A percentile compares a stretch with the other conserved stretches of the same genome.
These are phyloP conservation scores for Picochlorum sp. DNA, from an alignment of 139 green algal species.

Conservation along the genomic window DNA sequence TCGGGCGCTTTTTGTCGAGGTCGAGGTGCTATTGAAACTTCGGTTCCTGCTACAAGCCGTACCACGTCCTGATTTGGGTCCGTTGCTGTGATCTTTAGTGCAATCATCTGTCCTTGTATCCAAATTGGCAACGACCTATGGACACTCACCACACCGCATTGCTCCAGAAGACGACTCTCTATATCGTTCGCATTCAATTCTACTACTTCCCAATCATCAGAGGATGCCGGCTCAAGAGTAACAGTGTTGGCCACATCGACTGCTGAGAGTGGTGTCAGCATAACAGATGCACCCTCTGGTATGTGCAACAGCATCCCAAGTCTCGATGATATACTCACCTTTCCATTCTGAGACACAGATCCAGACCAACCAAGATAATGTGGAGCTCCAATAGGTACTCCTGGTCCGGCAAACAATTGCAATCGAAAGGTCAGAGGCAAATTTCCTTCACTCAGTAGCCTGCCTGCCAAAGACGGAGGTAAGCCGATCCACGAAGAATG, in stretches of 20 bases:
- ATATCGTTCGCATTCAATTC: conserved; percentile 66
- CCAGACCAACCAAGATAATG: conserved; percentile 5
- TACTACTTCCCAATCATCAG: conserved; percentile 81
- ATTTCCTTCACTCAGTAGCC: neutral
- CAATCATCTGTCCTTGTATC: conserved; percentile 28
- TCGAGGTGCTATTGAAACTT: conserved; percentile 68
- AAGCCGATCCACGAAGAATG: neutral
- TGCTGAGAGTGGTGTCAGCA: neutral
- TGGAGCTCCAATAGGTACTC: neutral
- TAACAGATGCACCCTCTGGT: neutral
- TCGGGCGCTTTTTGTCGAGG: conserved; percentile 18
- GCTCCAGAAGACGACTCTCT: conserved; percentile 63
- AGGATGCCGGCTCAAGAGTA: conserved; percentile 43
- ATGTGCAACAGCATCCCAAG: neutral
- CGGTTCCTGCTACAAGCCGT: conserved; percentile 44
- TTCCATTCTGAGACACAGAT: neutral
- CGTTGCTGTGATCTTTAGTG: conserved; percentile 28
- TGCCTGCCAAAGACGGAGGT: neutral
- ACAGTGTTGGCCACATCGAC: conserved; percentile 37
- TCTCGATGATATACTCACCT: neutral
- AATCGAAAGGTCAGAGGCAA: conserved; percentile 1
- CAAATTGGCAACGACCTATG: conserved; percentile 63
- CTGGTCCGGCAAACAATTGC: neutral
- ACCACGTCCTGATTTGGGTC: conserved; percentile 28
- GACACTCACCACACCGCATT: conserved; percentile 49